Evolutionary conservation across 2,329 filamentous ascomycete genomes (phyloP), one percentile per base, ranked within the genome.

Genomic region (Didymella arachidicola): DNA sequence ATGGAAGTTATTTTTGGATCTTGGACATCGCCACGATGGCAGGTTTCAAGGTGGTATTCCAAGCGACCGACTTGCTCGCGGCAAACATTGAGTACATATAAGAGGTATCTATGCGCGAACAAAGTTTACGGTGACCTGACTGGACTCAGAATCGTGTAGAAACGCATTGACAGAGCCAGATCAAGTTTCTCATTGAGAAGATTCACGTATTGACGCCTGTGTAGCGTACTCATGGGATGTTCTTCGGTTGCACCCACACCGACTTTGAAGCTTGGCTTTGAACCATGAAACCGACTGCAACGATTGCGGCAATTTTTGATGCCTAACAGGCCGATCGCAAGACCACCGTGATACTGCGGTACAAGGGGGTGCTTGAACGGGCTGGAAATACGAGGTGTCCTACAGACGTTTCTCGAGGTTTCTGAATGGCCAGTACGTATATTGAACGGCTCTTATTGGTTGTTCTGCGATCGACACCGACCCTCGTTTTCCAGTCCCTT

Each of bases 1-100:
- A 16, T 6, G 34, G n/a, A 16, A 45, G 14, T 41, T 46, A 45
- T 45, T 57, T 51, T 41, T n/a, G 27, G 46, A 18, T 10, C 25
- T 22, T 49, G 32, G 32, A 7, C 6, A 36, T 51, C 34, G 53
- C 47, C 47, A 34, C 53, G 42, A 34, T 16, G 32, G 27, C 22
- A 22, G 22, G 27, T 4, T n/a, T 26, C 30, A 19, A 11, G 14
- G 22, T 22, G 25, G 5, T 45, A 18, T 14, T 26, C 32, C 7
- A 12, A 34, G 7, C 29, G 26, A 26, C 7, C 36, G 11, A 39
- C 36, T 39, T 39, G 36, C 18, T 12, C 27, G 34, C 11, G 16
- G 14, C n/a, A 7, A 4, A 45, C 34, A 7, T 22, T 25, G 38
- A 29, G 16, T 29, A 42, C 6, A 14, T 54, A 16, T 44, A 12